Base-by-base conservation (phyloP, 2,329 filamentous ascomycete genomes). In the Clarireedia paspali region DNA sequence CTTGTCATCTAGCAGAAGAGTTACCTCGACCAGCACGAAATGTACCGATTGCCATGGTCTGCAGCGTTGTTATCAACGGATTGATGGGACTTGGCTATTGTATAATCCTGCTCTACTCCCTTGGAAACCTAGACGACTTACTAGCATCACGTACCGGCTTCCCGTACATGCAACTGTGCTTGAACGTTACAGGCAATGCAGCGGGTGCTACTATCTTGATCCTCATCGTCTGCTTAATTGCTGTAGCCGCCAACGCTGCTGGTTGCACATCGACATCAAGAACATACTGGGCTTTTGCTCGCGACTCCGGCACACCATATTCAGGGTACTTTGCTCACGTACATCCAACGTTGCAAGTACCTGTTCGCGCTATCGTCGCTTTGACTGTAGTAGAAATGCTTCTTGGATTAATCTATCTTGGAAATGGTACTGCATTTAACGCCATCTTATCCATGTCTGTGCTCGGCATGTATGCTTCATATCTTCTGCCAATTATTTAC, bases 331-430 rank as follows among this genome's bases (percentile, higher is more conserved):
- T 78, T 14, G 24, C 69, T 17, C 61, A 70, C 12, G 70, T 76
- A 26, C 42, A 65, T 40, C 1, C 64, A 60, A 48, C 38, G 6
- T 40, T 62, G 0, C 67, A 74, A 20, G 67, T 76, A 0, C 73
- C 74, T 0, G 59, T 72, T 0, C 62, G 66, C 27, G 68, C 73
- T 2, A 72, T 78, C 14, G 23, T 75, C 4, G 58, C 73, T 6
- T 68, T 71, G n/a, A 72, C 68, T n/a, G 60, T 70, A 4, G 73
- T 77, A 59, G 74, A 77, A 57, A 67, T 73, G 23, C 60, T 74
- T 14, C 76, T 77, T 45, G 75, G 74, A 1, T 68, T 77, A 2
- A 66, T 78, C 4, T 77, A 76, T 55, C 68, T 76, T 0, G 75
- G 74, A 0, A 75, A 73, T 1, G 70, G 70, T 14, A 75, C 76